Base-by-base conservation (phyloP, 2,329 filamentous ascomycete species). In the Chrysoporthe austroafricana region DNA sequence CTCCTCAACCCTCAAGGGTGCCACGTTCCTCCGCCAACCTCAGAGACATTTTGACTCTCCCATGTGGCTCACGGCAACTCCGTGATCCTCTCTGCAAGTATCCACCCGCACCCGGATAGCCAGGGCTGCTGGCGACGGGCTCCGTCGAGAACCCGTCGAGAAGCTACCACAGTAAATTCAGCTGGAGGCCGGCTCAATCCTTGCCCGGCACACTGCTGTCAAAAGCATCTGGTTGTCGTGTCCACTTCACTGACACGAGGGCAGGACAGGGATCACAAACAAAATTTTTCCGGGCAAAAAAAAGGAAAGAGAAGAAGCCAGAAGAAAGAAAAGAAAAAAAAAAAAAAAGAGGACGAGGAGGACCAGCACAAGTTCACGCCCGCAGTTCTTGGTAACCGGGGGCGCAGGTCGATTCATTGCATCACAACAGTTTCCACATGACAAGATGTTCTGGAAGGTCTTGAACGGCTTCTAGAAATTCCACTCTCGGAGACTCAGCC, bases 21-120 rank as follows among this genome's bases (percentile, higher is more conserved):
- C 52, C 32, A 34, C 26, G 52, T n/a, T 56, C 32, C 14, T 13
- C 52, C 52, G 52, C 52, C 32, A 21, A 57, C 32, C 48, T 52
- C 48, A 52, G 48, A 52, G 48, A 52, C 21, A 52, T n/a, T 36
- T 32, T 54, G 61, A 62, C 58, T 60, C 42, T 21, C 18, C 21
- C 59, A 34, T 34, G 14, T 44, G 59, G 14, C 42, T 21, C 18
- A 34, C 57, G 57, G 57, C 57, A 42, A 60, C 57, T 21, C 57
- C 57, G 57, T 60, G 36, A 60, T 42, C 36, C 14, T 54, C 14
- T 54, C 26, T 16, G 46, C 14, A 26, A 50, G 4, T 13, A 52
- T 21, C 48, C 48, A 52, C 48, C 48, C 11, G 21, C 50, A 11
- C 21, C 26, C 11, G 6, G 18, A 48, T n/a, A n/a, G 46, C 18